Evolutionary conservation across 2,329 filamentous ascomycete genomes (phyloP).

Genomic region (Cladosporium sp.): DNA sequence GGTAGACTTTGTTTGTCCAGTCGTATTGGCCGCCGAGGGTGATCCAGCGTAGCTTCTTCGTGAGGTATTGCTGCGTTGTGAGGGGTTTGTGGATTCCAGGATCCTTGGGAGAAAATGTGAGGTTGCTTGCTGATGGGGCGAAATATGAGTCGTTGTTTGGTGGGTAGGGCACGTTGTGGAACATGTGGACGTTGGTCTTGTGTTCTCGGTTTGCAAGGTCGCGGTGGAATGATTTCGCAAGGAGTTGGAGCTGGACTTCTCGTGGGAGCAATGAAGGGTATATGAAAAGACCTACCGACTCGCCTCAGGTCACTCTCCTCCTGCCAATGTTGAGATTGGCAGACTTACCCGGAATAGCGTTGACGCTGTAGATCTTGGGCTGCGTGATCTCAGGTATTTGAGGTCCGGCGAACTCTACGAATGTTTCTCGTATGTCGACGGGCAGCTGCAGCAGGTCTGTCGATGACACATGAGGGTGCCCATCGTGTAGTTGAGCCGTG

Average conservation of each 20-base stretch:
- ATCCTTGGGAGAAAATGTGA: slow-evolving; percentile 57
- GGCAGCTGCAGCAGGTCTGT: slow-evolving; percentile 11
- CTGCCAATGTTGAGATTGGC: slow-evolving; percentile 10
- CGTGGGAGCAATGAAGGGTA: slow-evolving; percentile 70
- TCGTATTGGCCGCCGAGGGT: slow-evolving; percentile 95
- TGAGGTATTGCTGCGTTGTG: slow-evolving; percentile 64
- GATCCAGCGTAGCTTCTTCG: slow-evolving; percentile 83
- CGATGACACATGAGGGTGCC: not conserved
- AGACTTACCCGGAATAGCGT: slow-evolving; percentile 62
- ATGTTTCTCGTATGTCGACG: slow-evolving; percentile 13
- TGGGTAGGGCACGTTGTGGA: slow-evolving; percentile 68
- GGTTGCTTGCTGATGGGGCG: slow-evolving; percentile 39
- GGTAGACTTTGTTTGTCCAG: slow-evolving; percentile 86
- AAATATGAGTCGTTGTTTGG: slow-evolving; percentile 45
- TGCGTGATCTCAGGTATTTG: not conserved
- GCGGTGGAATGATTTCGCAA: slow-evolving; percentile 70
- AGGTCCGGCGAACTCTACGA: slow-evolving; percentile 18
- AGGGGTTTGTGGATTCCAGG: slow-evolving; percentile 70
- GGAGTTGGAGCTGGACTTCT: slow-evolving; percentile 62
- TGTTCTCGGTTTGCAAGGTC: slow-evolving; percentile 71
- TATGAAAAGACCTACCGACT: slow-evolving; percentile 63
- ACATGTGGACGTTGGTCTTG: slow-evolving; percentile 84
- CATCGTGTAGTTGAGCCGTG: slow-evolving; percentile 42
- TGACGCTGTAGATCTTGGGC: slow-evolving; percentile 51
- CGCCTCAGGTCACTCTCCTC: slow-evolving; percentile 19